Evolutionary conservation across 805 yeast genomes (phyloP), one percentile per base, ranked within the genome.

Genomic region (Yarrowia sp.): DNA sequence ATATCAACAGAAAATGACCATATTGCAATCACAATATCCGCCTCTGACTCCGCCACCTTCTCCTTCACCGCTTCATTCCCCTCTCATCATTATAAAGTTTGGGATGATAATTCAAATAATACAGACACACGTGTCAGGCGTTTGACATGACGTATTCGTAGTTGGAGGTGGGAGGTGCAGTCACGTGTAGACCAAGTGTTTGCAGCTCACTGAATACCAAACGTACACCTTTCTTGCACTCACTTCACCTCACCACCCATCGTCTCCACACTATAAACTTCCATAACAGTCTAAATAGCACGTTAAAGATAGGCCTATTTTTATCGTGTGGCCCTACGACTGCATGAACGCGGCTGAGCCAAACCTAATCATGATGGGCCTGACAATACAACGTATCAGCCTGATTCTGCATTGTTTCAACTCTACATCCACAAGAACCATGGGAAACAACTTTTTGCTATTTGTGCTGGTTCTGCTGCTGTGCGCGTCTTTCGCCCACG

Each of bases 401-500:
- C 32, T 26, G 32, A 26, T 26, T 26, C 7, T 26, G 32, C 32
- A 26, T 26, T 26, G 32, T 26, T 26, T 26, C 32, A 26, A 26
- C 36, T 32, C 36, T 26, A 8, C 40, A 26, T 26, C 16, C 8
- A 49, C 56, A 50, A n/a, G 32, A 26, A 50, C 5, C 26, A 43
- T 45, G 65, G 40, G 40, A 22, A 41, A 56, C 63, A 59, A 45
- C 35, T 32, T 59, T 32, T 11, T 63, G 8, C 48, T 63, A 3
- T 63, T 48, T 26, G 38, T 63, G 19, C 46, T 48, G 48, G 67
- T 63, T 19, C 40, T 63, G 26, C 56, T 48, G 41, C 42, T 59
- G 42, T 59, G 52, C n/a, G 67, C 67, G 7, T 63, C 67, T 2
- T 63, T 48, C 26, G 69, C 70, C 16, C 63, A 59, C 48, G 75